Base-by-base conservation (phyloP, 1,284 basidiomycete genomes). In the Malassezia psittaci region DNA sequence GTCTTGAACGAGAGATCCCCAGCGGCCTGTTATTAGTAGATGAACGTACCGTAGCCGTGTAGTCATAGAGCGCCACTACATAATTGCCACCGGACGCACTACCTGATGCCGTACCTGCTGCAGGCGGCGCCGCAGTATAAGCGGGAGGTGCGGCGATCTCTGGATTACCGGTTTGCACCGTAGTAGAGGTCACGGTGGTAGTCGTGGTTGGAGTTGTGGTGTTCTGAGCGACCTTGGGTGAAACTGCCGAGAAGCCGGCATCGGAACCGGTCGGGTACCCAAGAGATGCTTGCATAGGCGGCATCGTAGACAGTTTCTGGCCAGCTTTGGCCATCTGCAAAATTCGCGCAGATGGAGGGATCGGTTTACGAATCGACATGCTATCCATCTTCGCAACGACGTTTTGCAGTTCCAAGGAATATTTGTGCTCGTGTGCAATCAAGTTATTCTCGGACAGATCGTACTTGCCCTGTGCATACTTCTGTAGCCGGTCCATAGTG, bases 11-110 rank as follows among this genome's bases (percentile, higher is more conserved):
- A 85, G 51, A 99, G 78, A 76, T 99, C 93, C 0, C 94, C 94
- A 0, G 88, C 89, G 32, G 63, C 62, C 41, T 43, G 41, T 21
- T 9, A 21, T 19, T 43, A 10, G 15, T n/a, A 16, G 8, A 41
- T 16, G 21, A 18, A 19, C 41, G 41, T 43, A 43, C 41, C 33
- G 32, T 62, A 2, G 93, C 90, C 34, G 81, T 81, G 74, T 94
- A 99, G 76, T 99, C 93, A 74, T 96, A 99, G 68, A 98, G 76
- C 24, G 94, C 93, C 3, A 89, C 85, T 34, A 93, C 91, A 68
- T 89, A 90, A 0, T 53, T 45, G 45, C 80, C 77, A 8, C 47
- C 35, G 21, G 36, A 35, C 12, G 16, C 43, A 5, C 48, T 7
- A 2, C 48, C 5, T 8, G 62, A 75, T 48, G 49, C 43, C 34